Base-by-base conservation (phyloP, 352 stramenopile species). In the Pythium sp. region DNA sequence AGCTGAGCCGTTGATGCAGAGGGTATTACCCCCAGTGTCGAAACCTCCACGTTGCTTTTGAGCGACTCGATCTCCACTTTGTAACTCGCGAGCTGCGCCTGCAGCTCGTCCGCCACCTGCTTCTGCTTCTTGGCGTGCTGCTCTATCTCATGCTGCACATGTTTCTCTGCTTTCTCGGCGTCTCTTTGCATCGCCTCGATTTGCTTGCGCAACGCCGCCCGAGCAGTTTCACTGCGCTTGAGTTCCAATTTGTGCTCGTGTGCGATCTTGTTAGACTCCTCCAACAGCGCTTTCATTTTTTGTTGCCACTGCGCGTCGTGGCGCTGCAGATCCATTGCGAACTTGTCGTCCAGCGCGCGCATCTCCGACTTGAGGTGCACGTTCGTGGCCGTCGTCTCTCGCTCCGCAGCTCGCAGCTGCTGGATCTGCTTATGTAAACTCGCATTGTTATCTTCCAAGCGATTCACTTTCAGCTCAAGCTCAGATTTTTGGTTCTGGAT, bases 401-500 rank as follows among this genome's bases (percentile, higher is more conserved):
- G 47, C 28, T 83, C 76, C 0, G 59, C 54, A 7, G 61, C 57
- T 57, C 80, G 60, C 2, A 67, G 63, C 15, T 63, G 61, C 11
- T 15, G 20, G 1, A 91, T 26, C 28, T 75, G 73, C n/a, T 73
- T 69, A 0, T 54, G 64, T 0, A 92, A 61, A 14, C 51, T 15
- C 15, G n/a, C 46, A n/a, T 70, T 83, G 30, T 72, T 72, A 3
- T 68, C 51, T 57, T 86, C 74, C n/a, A 87, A 59, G 1, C 66
- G 57, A 38, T 70, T 55, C 47, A 84, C 59, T 1, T 63, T 72
- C 43, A 72, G 63, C 41, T 92, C 79, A 0, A 93, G 70, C 57
- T 88, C 72, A 0, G 73, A 73, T 51, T 92, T 92, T 41, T 87
- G 64, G 55, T 88, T 86, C 65, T 94, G 84, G 24, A 94, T 70